Percentiles rank a stretch among this genome's conserved stretches.
These are phyloP conservation scores for Cytauxzoon felis DNA, from an alignment of 169 alveolate genomes.

Conservation along the genomic window DNA sequence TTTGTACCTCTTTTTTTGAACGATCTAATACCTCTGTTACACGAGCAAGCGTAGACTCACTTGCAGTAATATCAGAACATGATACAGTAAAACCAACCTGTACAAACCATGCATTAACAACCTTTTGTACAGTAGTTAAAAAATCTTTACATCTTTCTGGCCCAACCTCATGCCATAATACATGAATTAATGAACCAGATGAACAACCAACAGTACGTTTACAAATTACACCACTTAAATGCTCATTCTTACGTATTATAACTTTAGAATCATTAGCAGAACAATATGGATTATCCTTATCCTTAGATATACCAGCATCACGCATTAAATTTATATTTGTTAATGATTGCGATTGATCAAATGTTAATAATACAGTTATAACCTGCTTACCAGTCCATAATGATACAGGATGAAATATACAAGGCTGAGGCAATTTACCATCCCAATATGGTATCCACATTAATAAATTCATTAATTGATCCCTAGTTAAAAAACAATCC, in stretches of 20 bases:
- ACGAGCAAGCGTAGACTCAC: slow-evolving; percentile 82
- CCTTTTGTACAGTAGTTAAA: slow-evolving; percentile 90
- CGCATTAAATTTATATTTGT: slow-evolving; percentile 57
- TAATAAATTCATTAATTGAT: slow-evolving; percentile 87
- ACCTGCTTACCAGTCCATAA: slow-evolving; percentile 99
- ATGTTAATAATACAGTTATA: slow-evolving; percentile 92
- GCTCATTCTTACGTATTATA: slow-evolving; percentile 93
- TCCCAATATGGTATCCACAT: slow-evolving; percentile 96
- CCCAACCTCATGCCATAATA: slow-evolving; percentile 96
- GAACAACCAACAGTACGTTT: slow-evolving; percentile 97
- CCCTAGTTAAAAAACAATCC: slow-evolving; percentile 93
- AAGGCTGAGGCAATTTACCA: slow-evolving; percentile 97
- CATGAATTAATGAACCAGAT: slow-evolving; percentile 96
- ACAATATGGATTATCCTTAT: slow-evolving; percentile 30
- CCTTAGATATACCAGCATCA: slow-evolving; percentile 43
- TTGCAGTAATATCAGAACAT: slow-evolving; percentile 96
- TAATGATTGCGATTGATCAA: slow-evolving; percentile 63
- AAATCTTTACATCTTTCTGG: slow-evolving; percentile 94
- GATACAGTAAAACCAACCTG: slow-evolving; percentile 98
- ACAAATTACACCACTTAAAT: slow-evolving; percentile 93
- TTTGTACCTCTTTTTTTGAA: slow-evolving; percentile 80
- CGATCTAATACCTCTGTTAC: slow-evolving; percentile 86
- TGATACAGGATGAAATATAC: slow-evolving; percentile 94
- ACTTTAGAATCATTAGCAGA: slow-evolving; percentile 71
- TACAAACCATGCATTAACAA: slow-evolving; percentile 96